phyloP scores from a whole-genome alignment of 768 basidiomycete genomes.

The Podaxis sp. region DNA sequence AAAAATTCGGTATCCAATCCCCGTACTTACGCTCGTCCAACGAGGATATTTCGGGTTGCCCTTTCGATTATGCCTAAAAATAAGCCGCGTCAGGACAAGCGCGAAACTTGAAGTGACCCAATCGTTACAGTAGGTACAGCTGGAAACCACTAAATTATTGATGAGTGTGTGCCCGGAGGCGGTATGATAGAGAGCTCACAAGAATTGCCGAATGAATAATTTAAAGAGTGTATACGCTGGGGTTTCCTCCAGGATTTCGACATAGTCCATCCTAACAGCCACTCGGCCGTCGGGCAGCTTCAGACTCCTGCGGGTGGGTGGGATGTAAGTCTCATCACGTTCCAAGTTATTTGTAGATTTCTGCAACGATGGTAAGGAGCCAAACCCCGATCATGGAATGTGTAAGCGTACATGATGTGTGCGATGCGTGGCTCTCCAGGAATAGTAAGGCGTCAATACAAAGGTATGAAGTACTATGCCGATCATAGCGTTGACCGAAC shows the following conservation, averaged over 20 bases:
- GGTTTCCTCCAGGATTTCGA: constrained; percentile 47
- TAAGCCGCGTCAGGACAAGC: neutral
- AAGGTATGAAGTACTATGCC: constrained; percentile 44
- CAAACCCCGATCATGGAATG: neutral
- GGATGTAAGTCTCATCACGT: constrained; percentile 72
- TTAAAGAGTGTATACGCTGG: constrained; percentile 50
- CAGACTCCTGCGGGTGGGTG: constrained; percentile 39
- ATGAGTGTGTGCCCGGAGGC: neutral
- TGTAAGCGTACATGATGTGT: constrained; percentile 55
- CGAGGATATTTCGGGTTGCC: constrained; percentile 44
- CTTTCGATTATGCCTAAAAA: constrained; percentile 39
- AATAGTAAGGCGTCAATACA: constrained; percentile 56
- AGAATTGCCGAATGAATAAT: constrained; percentile 46
- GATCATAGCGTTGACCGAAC: constrained; percentile 33
- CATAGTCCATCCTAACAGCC: constrained; percentile 41
- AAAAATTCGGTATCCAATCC: neutral
- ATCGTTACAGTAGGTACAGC: constrained; percentile 41
- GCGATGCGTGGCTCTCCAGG: constrained; percentile 68
- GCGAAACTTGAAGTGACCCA: neutral
- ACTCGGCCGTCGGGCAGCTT: constrained; percentile 41
- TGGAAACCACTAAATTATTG: constrained; percentile 36
- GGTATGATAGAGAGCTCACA: constrained; percentile 29
- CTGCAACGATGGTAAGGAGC: constrained; percentile 19
- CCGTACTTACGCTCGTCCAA: constrained; percentile 38
- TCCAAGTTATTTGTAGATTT: constrained; percentile 55